These are phyloP conservation scores for Pistacia atlantica DNA, from an alignment of 345 rosid genomes.

Conservation along the genomic window DNA sequence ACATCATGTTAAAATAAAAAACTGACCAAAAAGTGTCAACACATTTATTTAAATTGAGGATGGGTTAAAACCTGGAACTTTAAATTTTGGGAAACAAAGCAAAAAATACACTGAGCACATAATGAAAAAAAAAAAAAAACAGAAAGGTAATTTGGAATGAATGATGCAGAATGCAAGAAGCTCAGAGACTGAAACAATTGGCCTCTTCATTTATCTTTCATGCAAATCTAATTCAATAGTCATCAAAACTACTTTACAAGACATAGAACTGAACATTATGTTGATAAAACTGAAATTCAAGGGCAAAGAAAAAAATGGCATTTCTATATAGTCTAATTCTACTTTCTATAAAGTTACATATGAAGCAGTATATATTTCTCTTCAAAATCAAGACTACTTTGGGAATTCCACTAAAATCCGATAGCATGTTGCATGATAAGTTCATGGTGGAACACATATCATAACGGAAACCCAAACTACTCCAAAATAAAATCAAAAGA, in stretches of 20 bases:
- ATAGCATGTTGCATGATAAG: background rate
- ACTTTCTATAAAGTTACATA: background rate
- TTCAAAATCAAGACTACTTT: background rate
- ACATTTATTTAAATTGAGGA: background rate
- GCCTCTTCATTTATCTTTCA: constrained; percentile 1
- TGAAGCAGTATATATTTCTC: background rate
- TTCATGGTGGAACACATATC: background rate
- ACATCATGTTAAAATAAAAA: constrained; percentile 9
- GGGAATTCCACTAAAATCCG: background rate
- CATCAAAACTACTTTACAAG: background rate
- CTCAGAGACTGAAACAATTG: background rate
- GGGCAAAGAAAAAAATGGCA: background rate
- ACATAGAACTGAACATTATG: background rate
- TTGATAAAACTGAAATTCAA: background rate
- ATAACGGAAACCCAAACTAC: no score
- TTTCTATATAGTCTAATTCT: background rate
- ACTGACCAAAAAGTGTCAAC: background rate
- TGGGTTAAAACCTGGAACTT: background rate
- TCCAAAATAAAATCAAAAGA: constrained; percentile 25
- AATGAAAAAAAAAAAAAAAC: background rate
- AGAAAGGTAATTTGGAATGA: background rate
- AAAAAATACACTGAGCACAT: background rate
- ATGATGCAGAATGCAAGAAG: background rate
- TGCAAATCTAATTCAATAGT: background rate
- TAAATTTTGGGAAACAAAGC: background rate